Evolutionary conservation across 192 early-diverging fungal species (phyloP).

Genomic region (Phycomyces nitens): DNA sequence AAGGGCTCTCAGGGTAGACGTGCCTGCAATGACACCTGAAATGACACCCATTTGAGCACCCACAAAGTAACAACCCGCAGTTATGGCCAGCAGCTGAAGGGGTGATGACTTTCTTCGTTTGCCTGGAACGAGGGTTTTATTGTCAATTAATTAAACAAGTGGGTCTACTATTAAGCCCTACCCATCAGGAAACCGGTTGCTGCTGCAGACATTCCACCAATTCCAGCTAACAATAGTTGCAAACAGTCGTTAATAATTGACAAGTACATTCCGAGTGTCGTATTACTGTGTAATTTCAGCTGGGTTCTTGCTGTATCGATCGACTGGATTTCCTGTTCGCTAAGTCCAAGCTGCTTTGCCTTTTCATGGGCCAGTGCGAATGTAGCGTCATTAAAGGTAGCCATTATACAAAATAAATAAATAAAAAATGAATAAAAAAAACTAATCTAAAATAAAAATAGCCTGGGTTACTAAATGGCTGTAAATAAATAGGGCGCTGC

Average conservation of each 20-base stretch:
- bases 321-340: conserved; percentile 28
- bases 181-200: conserved; percentile 21
- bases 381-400: conserved; percentile 21
- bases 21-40: conserved; percentile 27
- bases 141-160: too few relatives aligned
- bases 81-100: conserved; percentile 17
- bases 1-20: conserved; percentile 24
- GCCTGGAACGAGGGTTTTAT: conserved; percentile 5
- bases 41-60: conserved; percentile 37
- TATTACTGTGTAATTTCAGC: conserved; percentile 30
- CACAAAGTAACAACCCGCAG: conserved; percentile 32
- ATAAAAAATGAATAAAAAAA: not conserved
- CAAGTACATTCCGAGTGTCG: too few relatives aligned
- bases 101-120: conserved; percentile 22
- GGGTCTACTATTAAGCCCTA: conserved; percentile 6
- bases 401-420: conserved; percentile 11
- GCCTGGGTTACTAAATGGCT: too few relatives aligned
- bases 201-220: conserved; percentile 28
- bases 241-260: not conserved
- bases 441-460: not conserved
- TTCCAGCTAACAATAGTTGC: conserved; percentile 20
- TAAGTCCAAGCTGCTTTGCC: conserved; percentile 23
- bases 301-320: conserved; percentile 27
- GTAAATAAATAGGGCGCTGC: too few relatives aligned
- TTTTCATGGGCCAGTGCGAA: conserved; percentile 17